phyloP scores from a whole-genome alignment of 495 filamentous ascomycete genomes.

The Aspergillus conjunctus region DNA sequence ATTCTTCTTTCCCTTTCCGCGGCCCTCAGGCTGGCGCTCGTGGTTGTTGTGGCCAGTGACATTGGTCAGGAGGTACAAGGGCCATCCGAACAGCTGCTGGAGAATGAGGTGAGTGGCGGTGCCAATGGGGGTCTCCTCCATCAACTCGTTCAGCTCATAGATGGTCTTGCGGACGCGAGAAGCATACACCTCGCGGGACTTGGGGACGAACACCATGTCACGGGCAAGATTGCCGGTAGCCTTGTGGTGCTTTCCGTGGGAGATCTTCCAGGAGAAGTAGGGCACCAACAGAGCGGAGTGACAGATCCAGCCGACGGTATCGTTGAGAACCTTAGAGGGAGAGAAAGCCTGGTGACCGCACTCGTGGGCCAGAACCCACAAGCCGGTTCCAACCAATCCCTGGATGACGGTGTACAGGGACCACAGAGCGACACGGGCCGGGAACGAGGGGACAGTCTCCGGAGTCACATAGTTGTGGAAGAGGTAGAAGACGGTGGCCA shows the following conservation, averaged over 20 bases:
- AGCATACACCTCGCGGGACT: slow-evolving; percentile 75
- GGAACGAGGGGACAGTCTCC: slow-evolving; percentile 57
- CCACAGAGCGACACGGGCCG: slow-evolving; percentile 55
- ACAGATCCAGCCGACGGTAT: slow-evolving; percentile 81
- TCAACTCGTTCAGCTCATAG: slow-evolving; percentile 82
- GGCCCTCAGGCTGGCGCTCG: slow-evolving; percentile 79
- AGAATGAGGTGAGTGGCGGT: slow-evolving; percentile 70
- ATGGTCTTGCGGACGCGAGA: slow-evolving; percentile 65
- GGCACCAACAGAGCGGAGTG: slow-evolving; percentile 83
- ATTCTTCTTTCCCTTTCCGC: slow-evolving; percentile 86
- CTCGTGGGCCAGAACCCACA: slow-evolving; percentile 76
- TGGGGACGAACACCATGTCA: slow-evolving; percentile 97
- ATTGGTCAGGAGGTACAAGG: slow-evolving; percentile 77
- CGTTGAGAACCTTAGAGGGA: slow-evolving; percentile 75
- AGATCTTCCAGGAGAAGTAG: slow-evolving; percentile 93
- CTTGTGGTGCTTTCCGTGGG: slow-evolving; percentile 93
- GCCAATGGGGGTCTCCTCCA: slow-evolving; percentile 90
- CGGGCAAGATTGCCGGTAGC: slow-evolving; percentile 92
- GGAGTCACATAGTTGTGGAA: slow-evolving; percentile 69
- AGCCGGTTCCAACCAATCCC: slow-evolving; percentile 65
- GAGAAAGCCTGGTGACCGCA: slow-evolving; percentile 83
- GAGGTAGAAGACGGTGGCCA: slow-evolving; percentile 61
- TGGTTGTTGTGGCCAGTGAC: slow-evolving; percentile 95
- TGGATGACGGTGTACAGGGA: slow-evolving; percentile 64
- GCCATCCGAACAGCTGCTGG: slow-evolving; percentile 92